Evolutionary conservation across 768 basidiomycete species (phyloP).

Genomic region (Boletales sp.): DNA sequence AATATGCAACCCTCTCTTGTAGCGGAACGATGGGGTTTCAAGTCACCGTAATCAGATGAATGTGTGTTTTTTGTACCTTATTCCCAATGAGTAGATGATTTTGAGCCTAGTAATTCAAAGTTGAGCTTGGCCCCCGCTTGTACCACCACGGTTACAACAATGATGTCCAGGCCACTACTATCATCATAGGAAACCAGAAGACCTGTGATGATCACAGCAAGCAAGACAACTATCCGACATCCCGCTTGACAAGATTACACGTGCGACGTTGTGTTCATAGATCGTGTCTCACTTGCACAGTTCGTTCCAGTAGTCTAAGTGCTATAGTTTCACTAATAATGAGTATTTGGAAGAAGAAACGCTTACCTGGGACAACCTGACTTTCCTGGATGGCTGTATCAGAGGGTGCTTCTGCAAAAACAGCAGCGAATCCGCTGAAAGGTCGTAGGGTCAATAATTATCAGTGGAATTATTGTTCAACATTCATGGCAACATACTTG

Average conservation of each 20-base stretch:
- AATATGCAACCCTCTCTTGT: conserved; percentile 1
- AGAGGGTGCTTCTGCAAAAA: conserved; percentile 19
- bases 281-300: conserved; percentile 8
- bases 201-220: not conserved
- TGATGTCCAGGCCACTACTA: not conserved
- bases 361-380: conserved; percentile 14
- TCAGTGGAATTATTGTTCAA: not conserved
- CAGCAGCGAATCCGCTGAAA: conserved; percentile 17
- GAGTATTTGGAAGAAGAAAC: not conserved
- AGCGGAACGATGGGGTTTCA: conserved; percentile 6
- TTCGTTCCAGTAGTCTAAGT: conserved; percentile 9
- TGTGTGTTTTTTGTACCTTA: conserved; percentile 12
- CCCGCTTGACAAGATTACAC: not conserved
- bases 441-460: not conserved
- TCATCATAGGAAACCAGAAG: not conserved
- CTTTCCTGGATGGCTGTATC: conserved; percentile 11
- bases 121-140: not conserved
- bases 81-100: conserved; percentile 6
- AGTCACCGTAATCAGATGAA: conserved; percentile 16
- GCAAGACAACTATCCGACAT: not conserved
- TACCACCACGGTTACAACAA: no score
- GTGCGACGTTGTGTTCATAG: no score
- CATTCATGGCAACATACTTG: conserved; percentile 10
- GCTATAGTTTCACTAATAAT: not conserved
- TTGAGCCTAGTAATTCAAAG: not conserved